These are phyloP conservation scores for Sporothrix protearum DNA, from an alignment of 2,329 filamentous ascomycete genomes.

Conservation along the genomic window DNA sequence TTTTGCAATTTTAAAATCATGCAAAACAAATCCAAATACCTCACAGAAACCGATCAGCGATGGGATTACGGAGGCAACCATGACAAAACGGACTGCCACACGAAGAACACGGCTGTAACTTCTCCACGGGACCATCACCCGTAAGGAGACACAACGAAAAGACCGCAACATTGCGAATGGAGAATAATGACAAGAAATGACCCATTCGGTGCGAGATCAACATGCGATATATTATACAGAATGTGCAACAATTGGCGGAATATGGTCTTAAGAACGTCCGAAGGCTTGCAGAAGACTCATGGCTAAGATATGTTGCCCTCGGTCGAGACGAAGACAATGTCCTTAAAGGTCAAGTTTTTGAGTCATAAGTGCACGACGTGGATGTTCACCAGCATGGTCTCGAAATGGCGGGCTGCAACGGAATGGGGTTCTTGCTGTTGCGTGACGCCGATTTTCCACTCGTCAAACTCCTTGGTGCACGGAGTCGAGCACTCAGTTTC, in stretches of 20 bases:
- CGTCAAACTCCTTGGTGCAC: slow-evolving; percentile 9
- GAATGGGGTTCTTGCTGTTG: background rate
- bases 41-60: too few species aligned
- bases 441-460: background rate
- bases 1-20: too few species aligned
- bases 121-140: too few species aligned
- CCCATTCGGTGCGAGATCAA: background rate
- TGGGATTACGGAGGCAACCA: too few species aligned
- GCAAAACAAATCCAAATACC: too few species aligned
- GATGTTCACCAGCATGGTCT: background rate
- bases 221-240: background rate
- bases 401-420: background rate
- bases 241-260: background rate
- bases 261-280: background rate
- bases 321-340: slow-evolving; percentile 3
- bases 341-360: background rate
- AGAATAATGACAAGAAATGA: background rate
- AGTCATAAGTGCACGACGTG: background rate
- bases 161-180: background rate
- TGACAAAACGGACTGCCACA: too few species aligned
- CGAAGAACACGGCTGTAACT: too few species aligned
- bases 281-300: background rate
- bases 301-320: background rate
- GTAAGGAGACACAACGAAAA: background rate
- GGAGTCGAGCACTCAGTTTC: background rate